phyloP scores from a whole-genome alignment of 2,329 filamentous ascomycete species.

The Pseudogymnoascus sp. region DNA sequence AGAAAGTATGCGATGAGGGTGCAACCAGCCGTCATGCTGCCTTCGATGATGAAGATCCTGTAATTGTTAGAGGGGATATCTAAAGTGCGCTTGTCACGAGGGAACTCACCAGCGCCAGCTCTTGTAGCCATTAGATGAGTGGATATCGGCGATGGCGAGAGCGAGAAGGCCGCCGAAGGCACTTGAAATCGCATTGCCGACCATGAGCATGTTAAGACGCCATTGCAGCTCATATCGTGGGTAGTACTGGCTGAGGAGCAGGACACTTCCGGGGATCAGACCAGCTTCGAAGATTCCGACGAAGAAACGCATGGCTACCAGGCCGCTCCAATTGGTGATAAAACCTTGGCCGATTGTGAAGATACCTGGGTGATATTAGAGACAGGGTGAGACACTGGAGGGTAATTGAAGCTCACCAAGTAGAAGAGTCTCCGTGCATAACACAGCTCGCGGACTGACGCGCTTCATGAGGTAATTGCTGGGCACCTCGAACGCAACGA shows the following conservation, averaged over 20 bases:
- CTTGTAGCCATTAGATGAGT: conserved; percentile 55
- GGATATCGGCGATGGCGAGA: conserved; percentile 43
- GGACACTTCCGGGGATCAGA: conserved; percentile 27
- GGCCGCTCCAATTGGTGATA: conserved; percentile 25
- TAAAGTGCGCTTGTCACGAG: not conserved
- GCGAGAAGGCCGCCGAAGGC: conserved; percentile 13
- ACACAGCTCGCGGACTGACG: conserved; percentile 16
- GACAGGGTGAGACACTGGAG: conserved; percentile 16
- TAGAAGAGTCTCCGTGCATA: conserved; percentile 26
- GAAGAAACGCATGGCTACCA: conserved; percentile 28
- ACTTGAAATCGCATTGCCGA: conserved; percentile 29
- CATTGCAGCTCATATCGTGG: conserved; percentile 39
- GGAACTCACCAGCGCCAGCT: conserved; percentile 48
- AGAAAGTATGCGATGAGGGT: conserved; percentile 35
- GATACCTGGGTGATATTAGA: conserved; percentile 16
- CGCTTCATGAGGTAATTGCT: conserved; percentile 29
- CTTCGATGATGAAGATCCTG: conserved; percentile 43
- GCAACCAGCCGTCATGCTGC: conserved; percentile 35
- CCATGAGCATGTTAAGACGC: conserved; percentile 38
- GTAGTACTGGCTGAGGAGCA: conserved; percentile 41
- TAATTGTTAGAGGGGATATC: conserved; percentile 29
- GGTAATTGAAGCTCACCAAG: conserved; percentile 32
- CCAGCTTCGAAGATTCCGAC: conserved; percentile 34
- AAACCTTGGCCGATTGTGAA: conserved; percentile 30
- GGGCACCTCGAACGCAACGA: conserved; percentile 26